Evolutionary conservation across 805 yeast genomes (phyloP), one percentile per base, ranked within the genome.

Genomic region (Candida ipomoeae): DNA sequence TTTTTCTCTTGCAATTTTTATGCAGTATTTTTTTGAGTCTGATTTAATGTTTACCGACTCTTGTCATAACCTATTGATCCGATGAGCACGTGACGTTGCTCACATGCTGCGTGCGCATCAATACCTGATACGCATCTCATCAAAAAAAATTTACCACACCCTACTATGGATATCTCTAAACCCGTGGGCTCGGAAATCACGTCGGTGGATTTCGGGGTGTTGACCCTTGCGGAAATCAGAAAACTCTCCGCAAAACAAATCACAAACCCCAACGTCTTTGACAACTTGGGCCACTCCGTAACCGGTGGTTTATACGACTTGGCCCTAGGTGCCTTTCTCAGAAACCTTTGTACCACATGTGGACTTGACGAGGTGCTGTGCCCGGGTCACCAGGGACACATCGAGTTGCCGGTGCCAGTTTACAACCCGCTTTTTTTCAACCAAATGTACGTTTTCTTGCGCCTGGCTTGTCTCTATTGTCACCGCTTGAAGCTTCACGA

Each of bases 341-440:
- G 85, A 63, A 89, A 92, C 66, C 77, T 87, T 45, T 90, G 99
- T 80, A 79, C 94, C 20, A 92, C 98, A 1, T 94, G 99, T 80
- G 97, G 98, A 17, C 76, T 92, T 55, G 96, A 91, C 66, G 97
- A 92, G 59, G 83, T 86, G 64, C 84, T 82, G 60, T 94, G 99
- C 74, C 97, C 97, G 3, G 99, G 99, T 43, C 99, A 94, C 68
- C 89, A 90, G 68, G 99, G 99, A 54, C 99, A 94, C 68, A 90
- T 94, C 56, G 97, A 92, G 67, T 78, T 94, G 56, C 99, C 99
- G 5, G 85, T 90, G 39, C 96, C 98, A 3, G 95, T 89, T 40
- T 94, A 89, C 75, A 92, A 89, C 66, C 98, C 99, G 17, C 71
- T 94, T 59, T 94, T 95, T 63, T 94, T 95, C 81, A 82, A 83